Evolutionary conservation across 345 rosid genomes (phyloP), one percentile per base, ranked within the genome.

Genomic region (Populus tremula): DNA sequence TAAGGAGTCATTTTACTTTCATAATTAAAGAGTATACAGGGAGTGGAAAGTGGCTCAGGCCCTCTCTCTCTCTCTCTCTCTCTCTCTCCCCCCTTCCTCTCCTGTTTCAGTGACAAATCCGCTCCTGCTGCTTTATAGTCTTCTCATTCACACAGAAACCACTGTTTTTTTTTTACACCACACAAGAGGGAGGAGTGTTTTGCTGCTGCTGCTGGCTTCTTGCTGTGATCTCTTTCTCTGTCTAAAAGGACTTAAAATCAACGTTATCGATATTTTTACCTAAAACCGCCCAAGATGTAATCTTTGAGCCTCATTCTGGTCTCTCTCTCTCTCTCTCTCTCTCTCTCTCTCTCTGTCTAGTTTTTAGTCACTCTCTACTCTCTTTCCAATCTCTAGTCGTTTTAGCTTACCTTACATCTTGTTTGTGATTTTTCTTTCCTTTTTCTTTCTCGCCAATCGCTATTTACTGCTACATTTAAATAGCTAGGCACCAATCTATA

Each of bases 61-160:
- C 18, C 67, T 65, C 27, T 69, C 67, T 65, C 27, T 69, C 54
- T 61, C 38, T 17, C 49, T 49, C 38, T 29, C 63, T 39, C 61
- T 18, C 64, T 59, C 70, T 0, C 13, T 2, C 47, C 70, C 70
- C 45, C 11, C 14, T 9, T 14, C 0, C 4, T 2, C 47, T 2
- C 14, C 62, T 54, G 73, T 80, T 81, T 85, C 83, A 27, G 90
- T 85, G 78, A 84, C 88, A 80, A 84, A 83, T 78, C 81, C 79
- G 54, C 86, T 82, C 36, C 72, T 61, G 38, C 77, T 74, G 71
- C 76, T 70, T 80, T 82, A 76, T 75, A 61, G 70, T 76, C 74
- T 25, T 12, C 36, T 14, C 56, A 70, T 72, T 56, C 77, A 43
- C 82, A 65, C 64, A 27, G 70, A 79, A 73, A 83, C 82, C 81